Conservation (phyloP, 2,329 filamentous ascomycete genomes). For the Alternaria consortialis region DNA sequence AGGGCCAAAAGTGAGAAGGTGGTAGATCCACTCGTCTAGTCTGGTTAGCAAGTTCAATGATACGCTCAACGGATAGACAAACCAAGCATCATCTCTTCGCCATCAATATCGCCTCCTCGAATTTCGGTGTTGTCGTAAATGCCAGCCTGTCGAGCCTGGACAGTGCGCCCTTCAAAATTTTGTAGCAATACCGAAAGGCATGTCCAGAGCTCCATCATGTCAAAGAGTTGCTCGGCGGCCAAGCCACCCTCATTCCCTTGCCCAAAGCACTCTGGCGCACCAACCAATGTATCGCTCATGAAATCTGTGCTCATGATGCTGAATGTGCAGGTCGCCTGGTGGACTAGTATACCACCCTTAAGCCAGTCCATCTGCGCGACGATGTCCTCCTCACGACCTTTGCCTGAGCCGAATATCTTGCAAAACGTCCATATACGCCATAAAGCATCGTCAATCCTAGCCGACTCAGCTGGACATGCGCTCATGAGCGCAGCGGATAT, state of each 20-base stretch:
- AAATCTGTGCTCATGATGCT: constrained; percentile 61
- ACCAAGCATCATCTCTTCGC: constrained; percentile 64
- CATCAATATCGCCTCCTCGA: constrained; percentile 58
- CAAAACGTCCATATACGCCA: constrained; percentile 75
- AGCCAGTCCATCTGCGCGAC: constrained; percentile 70
- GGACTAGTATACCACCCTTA: constrained; percentile 63
- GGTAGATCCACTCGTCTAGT: constrained; percentile 68
- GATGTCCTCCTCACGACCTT: constrained; percentile 66
- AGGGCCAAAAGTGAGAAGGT: constrained; percentile 67
- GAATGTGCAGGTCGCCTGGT: constrained; percentile 56
- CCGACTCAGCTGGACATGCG: constrained; percentile 55
- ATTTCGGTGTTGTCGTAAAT: constrained; percentile 63
- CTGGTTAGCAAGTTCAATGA: constrained; percentile 24
- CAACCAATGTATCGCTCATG: constrained; percentile 63
- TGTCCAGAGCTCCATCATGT: constrained; percentile 72
- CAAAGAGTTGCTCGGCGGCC: constrained; percentile 65
- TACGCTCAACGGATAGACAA: constrained; percentile 20
- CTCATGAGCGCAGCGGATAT: constrained; percentile 64
- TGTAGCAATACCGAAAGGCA: constrained; percentile 66
- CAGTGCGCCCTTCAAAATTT: constrained; percentile 63
- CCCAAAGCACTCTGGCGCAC: constrained; percentile 66
- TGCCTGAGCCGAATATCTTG: constrained; percentile 67
- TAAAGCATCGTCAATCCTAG: constrained; percentile 67
- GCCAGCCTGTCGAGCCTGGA: constrained; percentile 64
- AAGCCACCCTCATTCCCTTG: constrained; percentile 65